Conservation (phyloP, 2,329 filamentous ascomycete genomes). For the Sporothrix sp. region DNA sequence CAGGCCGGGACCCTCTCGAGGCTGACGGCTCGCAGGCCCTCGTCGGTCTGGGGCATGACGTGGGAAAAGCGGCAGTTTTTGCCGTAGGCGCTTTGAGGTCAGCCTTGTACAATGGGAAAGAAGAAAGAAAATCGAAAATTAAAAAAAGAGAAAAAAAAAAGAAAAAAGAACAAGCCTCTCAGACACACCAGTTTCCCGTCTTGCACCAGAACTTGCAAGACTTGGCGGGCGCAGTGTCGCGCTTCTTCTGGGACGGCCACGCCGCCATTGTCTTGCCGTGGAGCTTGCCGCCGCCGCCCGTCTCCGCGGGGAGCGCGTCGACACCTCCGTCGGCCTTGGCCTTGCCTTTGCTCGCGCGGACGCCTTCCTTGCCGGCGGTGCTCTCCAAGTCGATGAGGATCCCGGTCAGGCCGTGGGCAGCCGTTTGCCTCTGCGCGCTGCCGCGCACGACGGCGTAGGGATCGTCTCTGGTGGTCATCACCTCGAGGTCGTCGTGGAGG, state of each 20-base stretch:
- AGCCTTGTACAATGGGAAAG: not conserved
- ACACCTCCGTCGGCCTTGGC: not conserved
- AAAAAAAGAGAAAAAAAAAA: too few relatives aligned
- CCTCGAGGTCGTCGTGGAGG: not conserved
- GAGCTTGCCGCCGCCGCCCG: not conserved
- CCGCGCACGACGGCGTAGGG: not conserved
- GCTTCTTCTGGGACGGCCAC: not conserved
- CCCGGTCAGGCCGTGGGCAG: too few relatives aligned
- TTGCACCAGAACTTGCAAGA: slow-evolving; percentile 40
- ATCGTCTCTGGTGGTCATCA: not conserved
- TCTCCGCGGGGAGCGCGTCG: too few relatives aligned
- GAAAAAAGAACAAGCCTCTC: not conserved
- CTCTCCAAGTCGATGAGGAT: not conserved
- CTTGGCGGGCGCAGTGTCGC: slow-evolving; percentile 12
- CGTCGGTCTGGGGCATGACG: slow-evolving; percentile 35
- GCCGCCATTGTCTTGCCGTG: not conserved
- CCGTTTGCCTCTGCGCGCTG: not conserved
- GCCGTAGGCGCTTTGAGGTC: slow-evolving; percentile 30
- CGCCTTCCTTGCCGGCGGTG: not conserved
- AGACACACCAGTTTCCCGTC: slow-evolving; percentile 30
- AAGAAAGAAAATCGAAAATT: not conserved
- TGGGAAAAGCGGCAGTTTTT: slow-evolving; percentile 35
- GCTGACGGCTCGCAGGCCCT: slow-evolving; percentile 33
- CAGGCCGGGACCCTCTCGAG: slow-evolving; percentile 34
- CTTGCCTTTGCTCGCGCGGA: not conserved